These are phyloP conservation scores for Elymus sibiricus DNA, from an alignment of 176 grass and related monocot species.

Conservation along the genomic window DNA sequence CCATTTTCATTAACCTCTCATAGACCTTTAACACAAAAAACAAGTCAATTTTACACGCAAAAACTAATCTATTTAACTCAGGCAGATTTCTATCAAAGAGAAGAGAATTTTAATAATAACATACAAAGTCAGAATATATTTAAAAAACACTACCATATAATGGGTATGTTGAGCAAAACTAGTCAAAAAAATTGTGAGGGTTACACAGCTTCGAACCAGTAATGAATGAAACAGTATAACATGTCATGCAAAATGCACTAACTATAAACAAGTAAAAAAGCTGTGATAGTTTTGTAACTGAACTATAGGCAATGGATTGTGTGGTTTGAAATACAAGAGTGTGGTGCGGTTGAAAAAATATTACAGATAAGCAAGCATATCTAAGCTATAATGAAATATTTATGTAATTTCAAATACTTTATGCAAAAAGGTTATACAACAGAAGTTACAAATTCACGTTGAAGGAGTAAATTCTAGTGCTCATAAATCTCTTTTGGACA, in stretches of 20 bases:
- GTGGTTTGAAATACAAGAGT: neutral
- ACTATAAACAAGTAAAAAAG: conserved; percentile 16
- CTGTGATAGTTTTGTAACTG: neutral
- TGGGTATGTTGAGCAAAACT: neutral
- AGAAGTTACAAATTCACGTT: conserved; percentile 9
- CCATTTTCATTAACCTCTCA: conserved; percentile 71
- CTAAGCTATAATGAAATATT: neutral
- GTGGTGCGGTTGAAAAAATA: neutral
- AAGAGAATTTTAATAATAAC: conserved; percentile 10
- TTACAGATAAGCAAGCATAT: neutral
- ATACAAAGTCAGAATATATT: neutral
- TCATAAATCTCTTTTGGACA: conserved; percentile 19
- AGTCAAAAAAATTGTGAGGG: neutral
- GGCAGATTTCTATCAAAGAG: neutral
- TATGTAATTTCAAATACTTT: neutral
- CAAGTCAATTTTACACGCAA: neutral
- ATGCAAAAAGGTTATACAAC: neutral
- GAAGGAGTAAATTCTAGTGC: neutral
- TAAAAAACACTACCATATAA: conserved; percentile 16
- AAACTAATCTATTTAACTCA: conserved; percentile 20
- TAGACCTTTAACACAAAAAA: conserved; percentile 43
- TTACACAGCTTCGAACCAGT: conserved; percentile 9
- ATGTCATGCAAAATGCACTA: neutral
- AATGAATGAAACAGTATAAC: neutral
- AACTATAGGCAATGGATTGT: neutral